Conservation (phyloP, 805 yeast genomes). For the Yueomyces sinensis region DNA sequence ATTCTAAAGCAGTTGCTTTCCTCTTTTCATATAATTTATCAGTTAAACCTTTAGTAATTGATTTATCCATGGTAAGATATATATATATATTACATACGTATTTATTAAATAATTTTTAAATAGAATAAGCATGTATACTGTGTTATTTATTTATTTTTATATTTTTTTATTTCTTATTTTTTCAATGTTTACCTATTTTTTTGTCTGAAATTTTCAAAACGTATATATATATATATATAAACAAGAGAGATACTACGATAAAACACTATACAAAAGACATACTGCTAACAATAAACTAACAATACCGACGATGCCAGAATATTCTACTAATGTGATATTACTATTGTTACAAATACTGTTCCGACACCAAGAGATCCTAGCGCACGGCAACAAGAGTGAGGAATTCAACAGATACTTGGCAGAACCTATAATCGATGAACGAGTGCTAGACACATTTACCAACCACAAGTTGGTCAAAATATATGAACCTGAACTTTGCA, state of each 20-base stretch:
- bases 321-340: conserved; percentile 14
- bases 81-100: too few relatives aligned
- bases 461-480: conserved; percentile 13
- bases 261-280: too few relatives aligned
- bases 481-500: conserved; percentile 13
- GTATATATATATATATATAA: too few relatives aligned
- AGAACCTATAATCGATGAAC: conserved; percentile 18
- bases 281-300: too few relatives aligned
- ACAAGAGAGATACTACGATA: too few relatives aligned
- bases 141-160: too few relatives aligned
- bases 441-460: conserved; percentile 9
- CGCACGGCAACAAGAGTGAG: conserved; percentile 9
- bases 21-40: conserved; percentile 70
- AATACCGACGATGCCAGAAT: conserved; percentile 1
- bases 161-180: too few relatives aligned
- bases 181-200: too few relatives aligned
- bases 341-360: conserved; percentile 17
- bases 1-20: conserved; percentile 62
- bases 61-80: conserved; percentile 42
- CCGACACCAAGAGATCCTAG: conserved; percentile 16
- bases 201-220: too few relatives aligned
- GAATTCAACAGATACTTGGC: conserved; percentile 7
- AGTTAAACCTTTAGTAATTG: conserved; percentile 51
- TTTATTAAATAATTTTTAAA: too few relatives aligned
- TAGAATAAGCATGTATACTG: too few relatives aligned